Evolutionary conservation across 768 basidiomycete species (phyloP).

Genomic region (Nidula microcarpa): DNA sequence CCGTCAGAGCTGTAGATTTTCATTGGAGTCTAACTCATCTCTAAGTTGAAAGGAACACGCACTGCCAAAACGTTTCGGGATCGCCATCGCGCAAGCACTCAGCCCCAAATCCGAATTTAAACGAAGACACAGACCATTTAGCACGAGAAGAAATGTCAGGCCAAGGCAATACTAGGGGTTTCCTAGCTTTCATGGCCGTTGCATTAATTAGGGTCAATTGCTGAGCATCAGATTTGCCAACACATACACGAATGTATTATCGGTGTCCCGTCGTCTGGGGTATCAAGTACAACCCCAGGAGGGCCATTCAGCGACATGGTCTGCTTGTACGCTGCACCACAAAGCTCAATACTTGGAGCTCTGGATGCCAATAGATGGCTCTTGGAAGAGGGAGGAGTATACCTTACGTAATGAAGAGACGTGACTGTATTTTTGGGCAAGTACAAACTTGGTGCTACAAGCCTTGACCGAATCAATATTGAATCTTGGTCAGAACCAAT

Average conservation of each 20-base stretch:
- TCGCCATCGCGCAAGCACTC: slow-evolving; percentile 88
- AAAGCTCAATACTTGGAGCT: too few species aligned
- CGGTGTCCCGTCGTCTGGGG: slow-evolving; percentile 25
- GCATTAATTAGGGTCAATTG: too few species aligned
- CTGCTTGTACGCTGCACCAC: too few species aligned
- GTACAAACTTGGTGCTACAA: too few species aligned
- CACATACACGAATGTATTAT: slow-evolving; percentile 33
- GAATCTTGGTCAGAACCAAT: not conserved
- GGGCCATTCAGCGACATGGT: not conserved
- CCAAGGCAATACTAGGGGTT: slow-evolving; percentile 58
- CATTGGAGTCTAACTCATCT: not conserved
- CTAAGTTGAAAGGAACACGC: slow-evolving; percentile 27
- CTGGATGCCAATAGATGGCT: too few species aligned
- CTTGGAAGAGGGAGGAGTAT: not conserved
- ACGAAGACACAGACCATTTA: slow-evolving; percentile 95
- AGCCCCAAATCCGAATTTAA: slow-evolving; percentile 94
- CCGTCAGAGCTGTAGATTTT: slow-evolving; percentile 71
- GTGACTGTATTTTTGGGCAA: too few species aligned
- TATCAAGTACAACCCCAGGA: slow-evolving; percentile 12
- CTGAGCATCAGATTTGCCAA: not conserved
- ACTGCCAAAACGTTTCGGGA: slow-evolving; percentile 98
- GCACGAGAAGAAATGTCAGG: slow-evolving; percentile 87
- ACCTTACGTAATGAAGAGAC: too few species aligned
- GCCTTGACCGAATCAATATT: too few species aligned
- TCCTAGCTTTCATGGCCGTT: slow-evolving; percentile 4